Evolutionary conservation across 768 basidiomycete genomes (phyloP), one percentile per base, ranked within the genome.

Genomic region (Pholiota microspora): DNA sequence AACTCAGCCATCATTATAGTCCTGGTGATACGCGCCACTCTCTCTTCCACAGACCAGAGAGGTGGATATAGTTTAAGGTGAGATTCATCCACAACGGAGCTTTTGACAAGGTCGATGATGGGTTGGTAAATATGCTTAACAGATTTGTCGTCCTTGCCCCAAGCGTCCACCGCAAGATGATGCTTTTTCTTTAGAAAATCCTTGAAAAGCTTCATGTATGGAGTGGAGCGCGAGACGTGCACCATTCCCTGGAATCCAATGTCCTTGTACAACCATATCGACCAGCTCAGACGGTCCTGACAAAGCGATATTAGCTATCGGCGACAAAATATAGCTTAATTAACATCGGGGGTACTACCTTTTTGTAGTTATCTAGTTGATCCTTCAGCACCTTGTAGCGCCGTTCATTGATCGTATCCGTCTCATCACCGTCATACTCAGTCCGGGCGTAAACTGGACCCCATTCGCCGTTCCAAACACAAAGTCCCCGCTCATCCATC

Each of bases 201-300:
- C 50, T 75, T 73, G 69, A 93, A 78, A 16, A 84, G 79, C 46
- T 74, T 77, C 75, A 85, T 84, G 71, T 90, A 93, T 0, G 87
- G 77, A 2, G 89, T 85, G 7, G 84, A 78, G 15, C 74, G 75
- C 4, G 80, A 80, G 59, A 85, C 79, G 66, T 88, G 80, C 21
- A 88, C 86, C 89, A 92, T 90, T 29, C 89, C 90, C 70, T 89
- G 86, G 75, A 86, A 87, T 10, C 88, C 88, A 55, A 88, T 86
- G 62, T 89, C 87, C 62, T 88, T 93, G 78, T 88, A 93, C 12
- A 90, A 71, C 92, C 92, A 93, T 69, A 92, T 92, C 0, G 86
- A 86, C 89, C 89, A 92, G 62, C 82, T 84, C 46, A 86, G 66
- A 16, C 77, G 77, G 60, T 84, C 83, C 83, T 85, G 50, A 5